Percentiles rank a stretch among this genome's conserved stretches.
These are phyloP conservation scores for Paradendryphiella salina DNA, from an alignment of 2,329 filamentous ascomycete species.

Conservation along the genomic window DNA sequence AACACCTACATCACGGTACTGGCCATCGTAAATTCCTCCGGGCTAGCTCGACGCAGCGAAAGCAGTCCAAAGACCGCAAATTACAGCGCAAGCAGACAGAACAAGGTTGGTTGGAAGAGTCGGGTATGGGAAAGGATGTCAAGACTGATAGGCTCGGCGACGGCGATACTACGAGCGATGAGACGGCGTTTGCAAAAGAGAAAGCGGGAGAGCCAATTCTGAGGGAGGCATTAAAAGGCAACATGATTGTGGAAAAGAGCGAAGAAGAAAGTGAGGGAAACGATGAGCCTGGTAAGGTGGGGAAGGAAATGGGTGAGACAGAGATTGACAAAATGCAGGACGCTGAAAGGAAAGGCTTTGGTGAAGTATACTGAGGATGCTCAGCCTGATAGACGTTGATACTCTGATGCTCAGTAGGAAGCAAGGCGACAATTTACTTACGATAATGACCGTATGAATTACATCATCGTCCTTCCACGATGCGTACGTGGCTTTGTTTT, in stretches of 20 bases:
- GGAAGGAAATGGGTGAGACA: slow-evolving; percentile 24
- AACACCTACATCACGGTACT: slow-evolving; percentile 28
- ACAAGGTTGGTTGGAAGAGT: slow-evolving; percentile 51
- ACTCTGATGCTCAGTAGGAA: not conserved
- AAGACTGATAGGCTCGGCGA: slow-evolving; percentile 54
- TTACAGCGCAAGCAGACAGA: slow-evolving; percentile 40
- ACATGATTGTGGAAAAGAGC: slow-evolving; percentile 40
- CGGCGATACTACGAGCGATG: slow-evolving; percentile 33
- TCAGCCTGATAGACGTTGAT: not conserved
- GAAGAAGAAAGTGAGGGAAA: slow-evolving; percentile 28
- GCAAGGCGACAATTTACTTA: too few relatives aligned
- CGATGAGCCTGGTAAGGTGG: slow-evolving; percentile 17
- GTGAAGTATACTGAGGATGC: slow-evolving; percentile 38
- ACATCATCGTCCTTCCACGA: too few relatives aligned
- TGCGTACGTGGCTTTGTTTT: too few relatives aligned
- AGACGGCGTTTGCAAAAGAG: slow-evolving; percentile 10
- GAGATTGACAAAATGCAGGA: slow-evolving; percentile 40
- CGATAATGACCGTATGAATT: too few relatives aligned
- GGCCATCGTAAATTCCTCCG: slow-evolving; percentile 30
- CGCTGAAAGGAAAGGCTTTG: slow-evolving; percentile 35
- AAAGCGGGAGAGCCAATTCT: slow-evolving; percentile 31
- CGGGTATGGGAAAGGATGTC: slow-evolving; percentile 52
- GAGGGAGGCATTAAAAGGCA: slow-evolving; percentile 39
- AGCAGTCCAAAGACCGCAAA: slow-evolving; percentile 43
- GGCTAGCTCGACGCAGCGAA: slow-evolving; percentile 36